Evolutionary conservation across 768 basidiomycete genomes (phyloP), one percentile per base, ranked within the genome.

Genomic region (Aureoboletus auriporus): DNA sequence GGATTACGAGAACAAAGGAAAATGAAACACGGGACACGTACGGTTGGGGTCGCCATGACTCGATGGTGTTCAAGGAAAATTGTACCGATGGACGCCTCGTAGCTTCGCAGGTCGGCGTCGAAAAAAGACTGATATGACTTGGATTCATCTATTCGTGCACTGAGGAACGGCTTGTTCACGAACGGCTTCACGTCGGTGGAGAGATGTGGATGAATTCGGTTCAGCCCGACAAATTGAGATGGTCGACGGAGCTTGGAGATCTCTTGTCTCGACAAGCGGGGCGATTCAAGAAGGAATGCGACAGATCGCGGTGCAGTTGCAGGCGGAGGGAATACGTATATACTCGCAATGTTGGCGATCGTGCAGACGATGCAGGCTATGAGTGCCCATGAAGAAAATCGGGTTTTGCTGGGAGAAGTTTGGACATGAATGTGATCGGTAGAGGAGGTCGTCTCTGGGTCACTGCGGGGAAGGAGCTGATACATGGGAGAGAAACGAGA

Each of bases 221-320:
- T 54, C 41, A 66, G 57, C 9, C 65, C 55, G 29, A 66, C 61
- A 46, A 60, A 66, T 30, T 60, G 64, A n/a, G 62, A 63, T 3
- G 65, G 65, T 4, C 58, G 58, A 23, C 60, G 58, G 29, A 66
- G 57, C n/a, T 43, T 42, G 9, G 40, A 48, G 36, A 54, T 53
- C 34, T 54, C 39, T 12, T 47, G 53, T 29, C 44, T 53, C 6
- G 49, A 36, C 40, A 53, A 17, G 33, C 33, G 49, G 2, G 52
- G 43, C 16, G 39, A 40, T 6, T 44, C 31, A 23, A 50, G 49
- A 35, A 50, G 49, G 29, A 50, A 50, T n/a, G 38, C 38, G 1
- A 44, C 26, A 16, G 49, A 40, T 35, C 44, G 49, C 8, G 48
- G 42, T 2, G 44, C n/a, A 4, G 48, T 28, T 14, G 37, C 33